Evolutionary conservation across 306 rosid species (phyloP).

Genomic region (Inga laurina): DNA sequence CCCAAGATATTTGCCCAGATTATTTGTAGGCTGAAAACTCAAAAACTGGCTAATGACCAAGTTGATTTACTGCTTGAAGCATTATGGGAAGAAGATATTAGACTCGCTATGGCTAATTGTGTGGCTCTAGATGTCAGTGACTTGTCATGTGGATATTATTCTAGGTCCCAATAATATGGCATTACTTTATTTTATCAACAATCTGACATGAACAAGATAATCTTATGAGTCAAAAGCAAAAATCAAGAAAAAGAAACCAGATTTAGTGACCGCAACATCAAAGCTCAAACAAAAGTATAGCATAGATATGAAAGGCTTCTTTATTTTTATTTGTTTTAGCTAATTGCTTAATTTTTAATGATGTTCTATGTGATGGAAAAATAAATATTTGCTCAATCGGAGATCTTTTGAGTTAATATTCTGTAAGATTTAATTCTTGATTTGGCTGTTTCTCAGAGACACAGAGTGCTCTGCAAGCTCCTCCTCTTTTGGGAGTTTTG

Average conservation of each 20-base stretch:
- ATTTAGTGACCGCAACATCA: neutral
- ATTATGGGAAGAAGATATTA: neutral
- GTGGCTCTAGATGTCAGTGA: neutral
- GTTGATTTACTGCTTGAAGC: neutral
- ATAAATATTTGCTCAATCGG: conserved; percentile 1
- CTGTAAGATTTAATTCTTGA: conserved; percentile 1
- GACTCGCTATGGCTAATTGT: neutral
- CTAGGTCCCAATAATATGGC: neutral
- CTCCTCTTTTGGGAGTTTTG: conserved; percentile 34
- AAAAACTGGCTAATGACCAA: neutral
- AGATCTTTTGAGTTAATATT: neutral
- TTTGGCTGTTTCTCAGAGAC: conserved; percentile 52
- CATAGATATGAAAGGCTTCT: neutral
- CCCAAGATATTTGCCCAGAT: neutral
- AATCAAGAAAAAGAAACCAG: neutral
- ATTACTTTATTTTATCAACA: neutral
- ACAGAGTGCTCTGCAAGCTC: conserved; percentile 65
- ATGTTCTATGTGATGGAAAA: neutral
- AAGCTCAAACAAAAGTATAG: neutral
- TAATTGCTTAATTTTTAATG: neutral
- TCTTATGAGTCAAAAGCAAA: neutral
- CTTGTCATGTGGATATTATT: neutral
- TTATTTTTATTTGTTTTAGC: neutral
- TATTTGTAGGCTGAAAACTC: neutral
- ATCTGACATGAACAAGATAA: neutral